These are phyloP conservation scores for Scheffersomyces spartinae DNA, from an alignment of 805 yeast genomes.

Conservation along the genomic window DNA sequence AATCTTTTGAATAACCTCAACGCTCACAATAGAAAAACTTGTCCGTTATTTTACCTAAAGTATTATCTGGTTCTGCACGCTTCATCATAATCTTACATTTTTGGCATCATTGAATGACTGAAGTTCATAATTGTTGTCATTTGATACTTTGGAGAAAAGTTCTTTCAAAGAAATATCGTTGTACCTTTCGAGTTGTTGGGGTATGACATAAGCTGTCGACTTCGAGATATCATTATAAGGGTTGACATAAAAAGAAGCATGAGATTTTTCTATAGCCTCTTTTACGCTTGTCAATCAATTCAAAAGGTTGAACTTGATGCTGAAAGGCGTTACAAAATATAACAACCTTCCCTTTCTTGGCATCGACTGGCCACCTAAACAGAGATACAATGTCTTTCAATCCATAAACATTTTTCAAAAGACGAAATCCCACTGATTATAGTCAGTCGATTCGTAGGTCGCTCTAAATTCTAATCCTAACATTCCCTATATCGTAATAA, in stretches of 20 bases:
- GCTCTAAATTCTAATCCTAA: slow-evolving; percentile 18
- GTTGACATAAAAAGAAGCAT: slow-evolving; percentile 28
- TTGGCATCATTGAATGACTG: too few species aligned
- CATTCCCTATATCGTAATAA: slow-evolving; percentile 28
- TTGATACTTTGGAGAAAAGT: too few species aligned
- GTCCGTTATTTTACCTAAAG: too few species aligned
- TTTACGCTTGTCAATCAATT: slow-evolving; percentile 20
- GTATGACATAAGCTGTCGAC: slow-evolving; percentile 22
- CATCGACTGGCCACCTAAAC: slow-evolving; percentile 15
- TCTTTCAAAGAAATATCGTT: too few species aligned
- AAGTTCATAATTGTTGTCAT: too few species aligned
- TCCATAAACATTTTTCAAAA: slow-evolving; percentile 15
- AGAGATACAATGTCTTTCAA: slow-evolving; percentile 12
- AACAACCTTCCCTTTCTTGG: slow-evolving; percentile 15
- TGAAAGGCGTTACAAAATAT: slow-evolving; percentile 29
- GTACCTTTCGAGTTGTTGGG: too few species aligned
- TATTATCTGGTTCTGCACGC: too few species aligned
- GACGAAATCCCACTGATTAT: slow-evolving; percentile 20
- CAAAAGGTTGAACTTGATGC: slow-evolving; percentile 28
- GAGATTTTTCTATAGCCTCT: slow-evolving; percentile 28
- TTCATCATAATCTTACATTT: too few species aligned
- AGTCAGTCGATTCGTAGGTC: slow-evolving; percentile 17
- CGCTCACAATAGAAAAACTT: too few species aligned
- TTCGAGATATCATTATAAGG: slow-evolving; percentile 18
- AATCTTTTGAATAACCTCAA: too few species aligned